phyloP scores from a whole-genome alignment of 495 filamentous ascomycete species.

The Tetracladium marchalianum region DNA sequence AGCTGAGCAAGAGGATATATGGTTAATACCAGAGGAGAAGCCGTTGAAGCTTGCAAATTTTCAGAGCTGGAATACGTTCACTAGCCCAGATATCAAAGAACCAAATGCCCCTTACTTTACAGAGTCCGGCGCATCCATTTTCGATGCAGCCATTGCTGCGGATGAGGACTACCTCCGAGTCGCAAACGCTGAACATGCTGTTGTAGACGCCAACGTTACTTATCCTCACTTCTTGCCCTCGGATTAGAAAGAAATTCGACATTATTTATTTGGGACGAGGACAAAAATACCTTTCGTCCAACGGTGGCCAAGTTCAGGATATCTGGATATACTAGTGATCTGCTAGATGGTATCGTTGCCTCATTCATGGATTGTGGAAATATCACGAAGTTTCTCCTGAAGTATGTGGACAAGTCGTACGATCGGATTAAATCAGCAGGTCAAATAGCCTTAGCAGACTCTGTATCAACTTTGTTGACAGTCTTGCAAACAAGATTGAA shows the following conservation, averaged over 20 bases:
- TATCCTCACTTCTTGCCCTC: constrained; percentile 56
- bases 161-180: constrained; percentile 23
- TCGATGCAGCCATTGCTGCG: constrained; percentile 53
- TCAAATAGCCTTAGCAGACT: constrained; percentile 51
- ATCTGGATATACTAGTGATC: constrained; percentile 54
- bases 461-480: constrained; percentile 42
- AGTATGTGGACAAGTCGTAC: constrained; percentile 41
- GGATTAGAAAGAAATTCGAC: constrained; percentile 74
- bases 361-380: constrained; percentile 52
- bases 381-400: constrained; percentile 38
- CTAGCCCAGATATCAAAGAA: constrained; percentile 30
- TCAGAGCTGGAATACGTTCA: constrained; percentile 68
- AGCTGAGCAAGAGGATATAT: constrained; percentile 39
- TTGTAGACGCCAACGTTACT: constrained; percentile 40
- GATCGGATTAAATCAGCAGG: constrained; percentile 34
- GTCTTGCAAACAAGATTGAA: constrained; percentile 47
- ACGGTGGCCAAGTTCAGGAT: constrained; percentile 45
- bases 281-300: constrained; percentile 46
- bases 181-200: constrained; percentile 16
- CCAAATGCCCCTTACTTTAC: constrained; percentile 55
- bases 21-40: constrained; percentile 32
- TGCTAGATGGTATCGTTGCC: constrained; percentile 45
- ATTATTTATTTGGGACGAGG: constrained; percentile 60
- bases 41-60: constrained; percentile 29
- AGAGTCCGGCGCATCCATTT: constrained; percentile 62